Evolutionary conservation across 305 asterid genomes (phyloP).

Genomic region (Fraxinus ornus): DNA sequence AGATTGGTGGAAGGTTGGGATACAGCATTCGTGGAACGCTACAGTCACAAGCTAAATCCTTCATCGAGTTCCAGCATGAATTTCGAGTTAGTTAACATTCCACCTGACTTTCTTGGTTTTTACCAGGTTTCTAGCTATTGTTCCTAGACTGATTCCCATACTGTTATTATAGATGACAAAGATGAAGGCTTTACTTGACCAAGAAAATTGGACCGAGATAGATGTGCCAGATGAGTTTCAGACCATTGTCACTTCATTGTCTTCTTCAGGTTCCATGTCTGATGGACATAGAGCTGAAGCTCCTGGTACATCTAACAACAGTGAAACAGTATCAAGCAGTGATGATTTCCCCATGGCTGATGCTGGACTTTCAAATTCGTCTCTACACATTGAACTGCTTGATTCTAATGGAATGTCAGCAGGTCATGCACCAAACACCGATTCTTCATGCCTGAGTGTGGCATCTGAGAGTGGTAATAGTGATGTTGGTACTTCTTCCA

Average conservation of each 20-base stretch:
- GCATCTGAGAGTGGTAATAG: constrained; percentile 44
- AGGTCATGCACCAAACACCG: constrained; percentile 45
- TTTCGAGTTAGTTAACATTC: constrained; percentile 72
- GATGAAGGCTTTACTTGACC: constrained; percentile 94
- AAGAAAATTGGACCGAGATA: constrained; percentile 96
- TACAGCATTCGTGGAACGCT: constrained; percentile 95
- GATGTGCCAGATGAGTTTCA: constrained; percentile 97
- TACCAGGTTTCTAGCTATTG: constrained; percentile 22
- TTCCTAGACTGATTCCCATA: constrained; percentile 28
- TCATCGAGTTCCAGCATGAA: constrained; percentile 92
- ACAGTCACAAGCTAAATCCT: constrained; percentile 95
- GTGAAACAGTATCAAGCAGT: constrained; percentile 38
- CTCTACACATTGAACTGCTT: constrained; percentile 44
- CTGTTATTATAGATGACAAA: constrained; percentile 71
- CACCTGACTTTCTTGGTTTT: constrained; percentile 23
- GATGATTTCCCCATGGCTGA: constrained; percentile 48
- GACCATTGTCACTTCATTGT: constrained; percentile 65
- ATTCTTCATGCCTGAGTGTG: constrained; percentile 38
- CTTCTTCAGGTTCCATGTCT: constrained; percentile 46
- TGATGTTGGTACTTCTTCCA: constrained; percentile 53
- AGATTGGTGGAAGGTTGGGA: constrained; percentile 99
- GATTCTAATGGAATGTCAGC: constrained; percentile 50
- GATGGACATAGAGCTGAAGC: constrained; percentile 45
- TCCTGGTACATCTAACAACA: constrained; percentile 42
- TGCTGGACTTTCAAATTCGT: constrained; percentile 40